Base-by-base conservation (phyloP, 2,329 filamentous ascomycete species). In the Fusarium piperis region DNA sequence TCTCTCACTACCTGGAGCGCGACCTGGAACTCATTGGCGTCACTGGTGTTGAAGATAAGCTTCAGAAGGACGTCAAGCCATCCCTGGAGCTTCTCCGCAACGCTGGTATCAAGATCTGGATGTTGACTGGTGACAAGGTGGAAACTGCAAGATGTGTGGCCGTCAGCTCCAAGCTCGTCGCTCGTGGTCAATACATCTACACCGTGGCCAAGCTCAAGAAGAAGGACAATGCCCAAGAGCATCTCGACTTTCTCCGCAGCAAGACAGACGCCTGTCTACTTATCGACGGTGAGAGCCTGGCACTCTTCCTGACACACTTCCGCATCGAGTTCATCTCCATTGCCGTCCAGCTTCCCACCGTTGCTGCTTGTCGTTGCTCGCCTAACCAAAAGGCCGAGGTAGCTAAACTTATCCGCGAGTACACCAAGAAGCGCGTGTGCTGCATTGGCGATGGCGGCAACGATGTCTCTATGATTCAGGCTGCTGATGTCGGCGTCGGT, bases 51-150 rank as follows among this genome's bases (percentile, higher is more conserved):
- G 97, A 99, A 81, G 96, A 99, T 82, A 97, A 97, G 79, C 88
- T 99, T 13, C 96, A 99, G 80, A 92, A 91, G 70, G 94, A 98
- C 77, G 96, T 99, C 78, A 99, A 98, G 80, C 93, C 95, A 1
- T 97, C 94, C 0, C 87, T 99, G 7, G 97, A 99, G 81, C 89
- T 99, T 6, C 88, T 99, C 59, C 93, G 96, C 73, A 99, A 99
- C 77, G 96, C 96, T 0, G 96, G 96, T 28, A 96, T 99, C 83
- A 98, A 98, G 81, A 98, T 99, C 57, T 99, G 96, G 96, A 99
- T 99, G 96, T 86, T 99, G 79, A 99, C 96, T 0, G 96, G 96
- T 52, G 96, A 99, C 86, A 99, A 99, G 82, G 94, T 99, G 3
- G 96, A 99, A 83, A 99, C 96, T 15, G 96, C 96, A 16, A 91